Conservation (phyloP, 495 filamentous ascomycete genomes). For the Thermothielavioides terrestris region DNA sequence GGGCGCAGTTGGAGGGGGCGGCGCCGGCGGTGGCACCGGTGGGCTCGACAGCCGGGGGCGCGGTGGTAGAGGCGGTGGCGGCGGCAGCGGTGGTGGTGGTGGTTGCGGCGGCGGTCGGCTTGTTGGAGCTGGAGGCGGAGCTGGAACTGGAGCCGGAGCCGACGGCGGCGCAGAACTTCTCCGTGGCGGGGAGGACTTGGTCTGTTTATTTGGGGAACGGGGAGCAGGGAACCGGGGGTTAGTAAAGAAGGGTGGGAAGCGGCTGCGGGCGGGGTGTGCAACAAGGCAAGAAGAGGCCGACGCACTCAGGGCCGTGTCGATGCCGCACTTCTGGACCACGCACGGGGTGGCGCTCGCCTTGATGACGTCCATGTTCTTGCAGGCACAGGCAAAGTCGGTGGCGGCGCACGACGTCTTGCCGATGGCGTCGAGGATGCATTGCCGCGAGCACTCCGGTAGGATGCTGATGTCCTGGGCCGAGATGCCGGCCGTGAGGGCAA, state of each 20-base stretch:
- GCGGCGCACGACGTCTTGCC: constrained; percentile 26
- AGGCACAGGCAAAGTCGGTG: constrained; percentile 38
- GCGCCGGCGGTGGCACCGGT: constrained; percentile 3
- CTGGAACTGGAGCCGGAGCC: background rate
- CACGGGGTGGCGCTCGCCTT: constrained; percentile 27
- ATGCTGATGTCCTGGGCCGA: constrained; percentile 29
- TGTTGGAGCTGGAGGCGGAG: background rate
- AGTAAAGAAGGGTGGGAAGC: background rate
- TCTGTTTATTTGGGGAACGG: constrained; percentile 13
- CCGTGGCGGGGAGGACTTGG: constrained; percentile 33
- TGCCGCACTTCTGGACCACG: constrained; percentile 29
- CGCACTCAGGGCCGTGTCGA: constrained; percentile 26
- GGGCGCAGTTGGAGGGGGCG: background rate
- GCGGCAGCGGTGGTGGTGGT: background rate
- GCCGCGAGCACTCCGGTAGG: constrained; percentile 34
- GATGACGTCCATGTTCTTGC: constrained; percentile 28
- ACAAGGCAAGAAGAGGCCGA: background rate
- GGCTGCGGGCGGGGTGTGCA: background rate
- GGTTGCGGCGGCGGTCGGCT: background rate
- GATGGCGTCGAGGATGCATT: constrained; percentile 32
- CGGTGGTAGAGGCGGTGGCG: background rate
- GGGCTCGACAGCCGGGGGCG: constrained; percentile 4
- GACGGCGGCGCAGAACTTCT: constrained; percentile 27
- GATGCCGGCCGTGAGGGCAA: constrained; percentile 29
- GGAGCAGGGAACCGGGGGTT: background rate